These are phyloP conservation scores for Fusarium coicis DNA, from an alignment of 2,329 filamentous ascomycete species.

Conservation along the genomic window DNA sequence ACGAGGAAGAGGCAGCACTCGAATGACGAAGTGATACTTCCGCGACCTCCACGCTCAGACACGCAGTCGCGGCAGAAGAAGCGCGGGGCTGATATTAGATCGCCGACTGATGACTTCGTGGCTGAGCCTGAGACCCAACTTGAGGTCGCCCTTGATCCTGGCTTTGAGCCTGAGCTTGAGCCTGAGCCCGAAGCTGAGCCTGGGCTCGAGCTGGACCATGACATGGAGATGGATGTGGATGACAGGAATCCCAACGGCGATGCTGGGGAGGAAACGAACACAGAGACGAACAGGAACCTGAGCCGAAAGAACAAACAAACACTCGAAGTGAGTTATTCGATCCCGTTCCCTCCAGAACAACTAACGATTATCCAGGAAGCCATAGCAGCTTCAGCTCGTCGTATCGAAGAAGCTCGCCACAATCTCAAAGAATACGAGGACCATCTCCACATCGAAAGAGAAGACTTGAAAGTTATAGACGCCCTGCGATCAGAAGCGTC, in stretches of 20 bases:
- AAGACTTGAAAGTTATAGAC: background rate
- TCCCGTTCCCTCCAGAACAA: background rate
- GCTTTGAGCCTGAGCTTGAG: background rate
- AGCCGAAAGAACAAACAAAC: background rate
- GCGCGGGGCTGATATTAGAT: background rate
- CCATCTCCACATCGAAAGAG: background rate
- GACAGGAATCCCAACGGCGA: background rate
- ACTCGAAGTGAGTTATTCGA: background rate
- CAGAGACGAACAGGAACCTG: background rate
- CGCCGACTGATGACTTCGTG: background rate
- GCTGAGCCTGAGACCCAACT: background rate
- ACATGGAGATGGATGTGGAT: conserved; percentile 1
- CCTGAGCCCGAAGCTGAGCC: background rate
- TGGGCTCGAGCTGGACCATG: background rate
- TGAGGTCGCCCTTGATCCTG: background rate
- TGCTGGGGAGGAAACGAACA: background rate
- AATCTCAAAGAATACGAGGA: background rate
- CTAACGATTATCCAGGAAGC: conserved; percentile 1
- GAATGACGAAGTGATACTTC: background rate
- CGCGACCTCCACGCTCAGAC: background rate
- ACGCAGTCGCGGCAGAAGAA: background rate
- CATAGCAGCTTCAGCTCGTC: background rate
- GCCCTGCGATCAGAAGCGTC: background rate
- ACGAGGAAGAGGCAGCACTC: background rate
- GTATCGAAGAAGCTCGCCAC: background rate